A percentile compares a stretch with the other conserved stretches of the same genome.
Evolutionary conservation across 371 early-diverging fungal genomes (phyloP).

Genomic region (Mortierella sp.): DNA sequence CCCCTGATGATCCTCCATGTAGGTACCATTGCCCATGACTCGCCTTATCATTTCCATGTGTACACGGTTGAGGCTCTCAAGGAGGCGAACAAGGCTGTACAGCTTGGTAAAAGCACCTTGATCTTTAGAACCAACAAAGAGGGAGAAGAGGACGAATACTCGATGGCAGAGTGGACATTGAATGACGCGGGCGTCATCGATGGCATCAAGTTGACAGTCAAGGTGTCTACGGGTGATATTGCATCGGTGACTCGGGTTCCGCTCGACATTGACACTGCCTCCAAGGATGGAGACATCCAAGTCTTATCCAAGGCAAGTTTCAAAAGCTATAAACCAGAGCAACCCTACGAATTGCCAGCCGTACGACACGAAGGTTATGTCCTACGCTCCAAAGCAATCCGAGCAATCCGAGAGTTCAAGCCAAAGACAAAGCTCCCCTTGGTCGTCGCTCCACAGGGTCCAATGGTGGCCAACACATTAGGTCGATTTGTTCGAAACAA

Average conservation of each 20-base stretch:
- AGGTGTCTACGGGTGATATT: conserved; percentile 35
- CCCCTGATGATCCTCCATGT: conserved; percentile 48
- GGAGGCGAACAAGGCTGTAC: conserved; percentile 15
- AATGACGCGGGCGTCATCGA: conserved; percentile 34
- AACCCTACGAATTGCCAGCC: conserved; percentile 51
- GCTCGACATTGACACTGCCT: conserved; percentile 30
- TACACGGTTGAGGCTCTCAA: conserved; percentile 38
- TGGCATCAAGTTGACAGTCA: conserved; percentile 43
- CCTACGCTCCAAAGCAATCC: conserved; percentile 28
- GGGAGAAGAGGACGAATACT: conserved; percentile 26
- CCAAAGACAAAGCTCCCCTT: conserved; percentile 26
- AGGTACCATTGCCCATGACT: conserved; percentile 35
- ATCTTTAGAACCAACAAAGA: conserved; percentile 23
- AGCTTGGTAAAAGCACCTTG: conserved; percentile 10
- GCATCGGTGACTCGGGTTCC: conserved; percentile 26
- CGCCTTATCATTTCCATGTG: conserved; percentile 41
- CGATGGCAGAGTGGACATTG: conserved; percentile 53
- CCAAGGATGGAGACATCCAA: conserved; percentile 31
- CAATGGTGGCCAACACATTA: conserved; percentile 40
- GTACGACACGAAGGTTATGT: conserved; percentile 31
- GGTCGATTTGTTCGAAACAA: conserved; percentile 31
- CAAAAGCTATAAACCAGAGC: conserved; percentile 48
- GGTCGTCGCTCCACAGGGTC: conserved; percentile 33
- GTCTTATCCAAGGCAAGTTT: conserved; percentile 36
- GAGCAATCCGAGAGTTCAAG: conserved; percentile 43